These are phyloP conservation scores for Porpolomopsis calyptriformis DNA, from an alignment of 768 basidiomycete genomes.

Conservation along the genomic window DNA sequence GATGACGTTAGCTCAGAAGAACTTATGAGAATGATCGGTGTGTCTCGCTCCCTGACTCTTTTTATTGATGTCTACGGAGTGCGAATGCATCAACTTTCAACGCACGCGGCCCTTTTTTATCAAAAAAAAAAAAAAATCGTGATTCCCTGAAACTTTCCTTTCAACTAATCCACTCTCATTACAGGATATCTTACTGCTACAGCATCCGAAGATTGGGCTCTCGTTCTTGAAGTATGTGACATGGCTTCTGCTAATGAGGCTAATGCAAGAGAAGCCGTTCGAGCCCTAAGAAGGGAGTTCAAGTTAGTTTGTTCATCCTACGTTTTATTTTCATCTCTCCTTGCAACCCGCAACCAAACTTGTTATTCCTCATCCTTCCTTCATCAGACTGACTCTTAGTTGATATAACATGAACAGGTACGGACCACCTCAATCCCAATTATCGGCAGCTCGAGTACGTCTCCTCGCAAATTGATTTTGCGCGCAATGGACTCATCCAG, in stretches of 20 bases:
- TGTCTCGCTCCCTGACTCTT: slow-evolving; percentile 8
- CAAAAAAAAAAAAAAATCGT: no score
- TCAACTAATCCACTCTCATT: background rate
- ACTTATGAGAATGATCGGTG: slow-evolving; percentile 65
- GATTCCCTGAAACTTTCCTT: no score
- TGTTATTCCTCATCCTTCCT: slow-evolving; percentile 5
- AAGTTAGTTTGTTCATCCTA: slow-evolving; percentile 36
- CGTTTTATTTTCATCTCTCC: no score
- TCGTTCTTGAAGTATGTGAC: slow-evolving; percentile 81
- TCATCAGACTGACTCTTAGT: no score
- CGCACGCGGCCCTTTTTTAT: background rate
- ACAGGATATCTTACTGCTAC: slow-evolving; percentile 68
- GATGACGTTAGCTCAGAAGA: slow-evolving; percentile 41
- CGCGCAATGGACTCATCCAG: slow-evolving; percentile 1
- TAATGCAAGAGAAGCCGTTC: slow-evolving; percentile 76
- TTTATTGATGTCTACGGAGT: background rate
- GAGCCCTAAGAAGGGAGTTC: slow-evolving; percentile 76
- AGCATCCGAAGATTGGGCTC: slow-evolving; percentile 69
- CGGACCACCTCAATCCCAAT: slow-evolving; percentile 63
- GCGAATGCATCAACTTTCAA: background rate
- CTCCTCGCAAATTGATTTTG: background rate
- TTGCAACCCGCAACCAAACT: no score
- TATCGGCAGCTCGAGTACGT: slow-evolving; percentile 66
- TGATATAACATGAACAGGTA: slow-evolving; percentile 31
- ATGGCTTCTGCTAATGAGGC: slow-evolving; percentile 60